These are phyloP conservation scores for Colletotrichum orbiculare DNA, from an alignment of 2,329 filamentous ascomycete genomes.

Conservation along the genomic window DNA sequence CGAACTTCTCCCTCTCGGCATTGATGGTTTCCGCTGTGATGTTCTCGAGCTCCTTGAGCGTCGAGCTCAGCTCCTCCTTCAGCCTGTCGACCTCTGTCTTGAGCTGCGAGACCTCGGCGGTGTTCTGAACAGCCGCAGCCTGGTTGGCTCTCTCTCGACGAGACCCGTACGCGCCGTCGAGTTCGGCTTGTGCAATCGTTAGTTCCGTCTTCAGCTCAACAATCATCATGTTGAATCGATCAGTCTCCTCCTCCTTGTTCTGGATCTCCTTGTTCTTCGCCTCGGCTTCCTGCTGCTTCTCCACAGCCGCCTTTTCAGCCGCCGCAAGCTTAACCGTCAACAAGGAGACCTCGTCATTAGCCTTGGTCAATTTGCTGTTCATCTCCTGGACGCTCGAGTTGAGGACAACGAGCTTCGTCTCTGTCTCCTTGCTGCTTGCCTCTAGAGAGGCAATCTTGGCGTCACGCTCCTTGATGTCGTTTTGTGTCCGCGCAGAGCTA, in stretches of 20 bases:
- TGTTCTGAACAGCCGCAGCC: conserved; percentile 66
- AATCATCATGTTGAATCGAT: conserved; percentile 61
- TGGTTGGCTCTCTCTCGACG: conserved; percentile 67
- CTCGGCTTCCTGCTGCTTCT: conserved; percentile 56
- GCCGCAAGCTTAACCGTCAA: conserved; percentile 50
- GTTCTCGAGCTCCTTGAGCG: conserved; percentile 63
- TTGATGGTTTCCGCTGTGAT: conserved; percentile 63
- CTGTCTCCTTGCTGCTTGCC: conserved; percentile 51
- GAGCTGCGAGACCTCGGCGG: conserved; percentile 57
- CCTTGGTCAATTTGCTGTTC: conserved; percentile 51
- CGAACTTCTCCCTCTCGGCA: conserved; percentile 62
- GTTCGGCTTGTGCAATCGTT: conserved; percentile 69
- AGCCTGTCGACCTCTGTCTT: conserved; percentile 61
- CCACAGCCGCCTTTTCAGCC: conserved; percentile 42
- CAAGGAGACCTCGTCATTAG: conserved; percentile 51
- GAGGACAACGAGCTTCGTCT: conserved; percentile 45
- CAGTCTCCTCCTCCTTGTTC: conserved; percentile 62
- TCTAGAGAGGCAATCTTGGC: conserved; percentile 54
- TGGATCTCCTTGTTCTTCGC: conserved; percentile 51
- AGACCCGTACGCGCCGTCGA: conserved; percentile 70
- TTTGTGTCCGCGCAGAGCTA: conserved; percentile 38
- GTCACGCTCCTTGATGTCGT: conserved; percentile 53
- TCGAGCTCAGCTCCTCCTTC: conserved; percentile 60
- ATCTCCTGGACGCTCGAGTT: conserved; percentile 43
- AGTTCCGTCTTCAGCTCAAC: conserved; percentile 71